These are phyloP conservation scores for Pseudogymnoascus destructans DNA, from an alignment of 2,329 filamentous ascomycete species.

Conservation along the genomic window DNA sequence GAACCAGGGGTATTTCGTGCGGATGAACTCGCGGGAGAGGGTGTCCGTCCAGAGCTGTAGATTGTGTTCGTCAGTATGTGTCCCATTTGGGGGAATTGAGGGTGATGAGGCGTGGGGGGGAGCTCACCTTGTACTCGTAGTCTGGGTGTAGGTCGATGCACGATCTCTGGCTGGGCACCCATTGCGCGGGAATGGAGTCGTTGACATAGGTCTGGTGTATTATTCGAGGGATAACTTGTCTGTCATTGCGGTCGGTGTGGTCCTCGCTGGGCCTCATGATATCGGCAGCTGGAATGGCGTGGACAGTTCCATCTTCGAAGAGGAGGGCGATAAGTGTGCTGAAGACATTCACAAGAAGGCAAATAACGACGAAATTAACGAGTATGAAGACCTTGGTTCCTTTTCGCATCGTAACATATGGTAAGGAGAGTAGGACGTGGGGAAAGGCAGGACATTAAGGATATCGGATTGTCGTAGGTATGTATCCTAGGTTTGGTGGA, in stretches of 20 bases:
- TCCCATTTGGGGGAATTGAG: background rate
- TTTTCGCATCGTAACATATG: slow-evolving; percentile 23
- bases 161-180: slow-evolving; percentile 52
- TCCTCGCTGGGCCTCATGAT: slow-evolving; percentile 52
- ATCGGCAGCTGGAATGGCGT: slow-evolving; percentile 53
- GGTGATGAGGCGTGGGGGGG: background rate
- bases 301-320: slow-evolving; percentile 50
- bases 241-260: slow-evolving; percentile 37
- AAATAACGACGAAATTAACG: slow-evolving; percentile 49
- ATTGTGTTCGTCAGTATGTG: background rate
- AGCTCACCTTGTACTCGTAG: slow-evolving; percentile 56
- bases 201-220: slow-evolving; percentile 69
- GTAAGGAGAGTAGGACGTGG: background rate
- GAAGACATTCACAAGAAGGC: slow-evolving; percentile 51
- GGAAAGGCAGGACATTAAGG: background rate
- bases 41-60: slow-evolving; percentile 65
- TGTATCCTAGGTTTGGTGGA: background rate
- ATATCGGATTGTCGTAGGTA: background rate
- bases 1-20: slow-evolving; percentile 64
- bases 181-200: slow-evolving; percentile 50
- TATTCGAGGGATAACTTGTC: slow-evolving; percentile 59
- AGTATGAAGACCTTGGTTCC: slow-evolving; percentile 30
- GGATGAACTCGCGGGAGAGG: slow-evolving; percentile 57
- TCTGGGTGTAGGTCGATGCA: slow-evolving; percentile 56
- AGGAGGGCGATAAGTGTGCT: slow-evolving; percentile 60